A percentile compares a stretch with the other conserved stretches of the same genome.
Conservation (phyloP, 768 basidiomycete genomes). For the Boletus pseudo-olivaceus region DNA sequence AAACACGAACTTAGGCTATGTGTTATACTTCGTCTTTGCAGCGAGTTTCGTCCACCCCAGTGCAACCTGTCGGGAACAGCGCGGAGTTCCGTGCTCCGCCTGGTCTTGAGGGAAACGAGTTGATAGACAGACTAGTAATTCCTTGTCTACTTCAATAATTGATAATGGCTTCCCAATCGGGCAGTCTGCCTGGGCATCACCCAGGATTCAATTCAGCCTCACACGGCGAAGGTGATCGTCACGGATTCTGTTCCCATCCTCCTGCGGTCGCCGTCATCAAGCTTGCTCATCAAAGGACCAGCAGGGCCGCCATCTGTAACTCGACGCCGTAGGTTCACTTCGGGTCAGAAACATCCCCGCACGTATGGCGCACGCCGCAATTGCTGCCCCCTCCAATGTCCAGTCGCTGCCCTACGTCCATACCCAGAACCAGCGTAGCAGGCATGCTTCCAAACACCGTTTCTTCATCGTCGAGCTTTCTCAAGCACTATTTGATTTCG, state of each 20-base stretch:
- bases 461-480: conserved; percentile 76
- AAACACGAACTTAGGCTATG: not conserved
- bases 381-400: conserved; percentile 12
- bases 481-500: conserved; percentile 89
- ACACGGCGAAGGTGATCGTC: conserved; percentile 28
- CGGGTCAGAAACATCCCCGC: not conserved
- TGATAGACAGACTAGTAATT: not conserved
- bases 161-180: conserved; percentile 26
- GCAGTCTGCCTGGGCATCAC: conserved; percentile 16
- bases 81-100: not conserved
- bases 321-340: not conserved
- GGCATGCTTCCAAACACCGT: conserved; percentile 49
- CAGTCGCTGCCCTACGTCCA: conserved; percentile 27
- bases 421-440: conserved; percentile 35
- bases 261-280: conserved; percentile 10
- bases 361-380: conserved; percentile 30
- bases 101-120: not conserved
- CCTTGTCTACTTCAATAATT: conserved; percentile 1
- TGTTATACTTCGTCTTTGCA: not conserved
- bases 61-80: not conserved
- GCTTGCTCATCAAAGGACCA: conserved; percentile 3
- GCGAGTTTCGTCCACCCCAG: not conserved
- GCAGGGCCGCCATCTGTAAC: conserved; percentile 1
- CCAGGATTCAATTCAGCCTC: conserved; percentile 16
- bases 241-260: conserved; percentile 22